These are phyloP conservation scores for Nakazawaea sp. DNA, from an alignment of 805 yeast genomes.

Conservation along the genomic window DNA sequence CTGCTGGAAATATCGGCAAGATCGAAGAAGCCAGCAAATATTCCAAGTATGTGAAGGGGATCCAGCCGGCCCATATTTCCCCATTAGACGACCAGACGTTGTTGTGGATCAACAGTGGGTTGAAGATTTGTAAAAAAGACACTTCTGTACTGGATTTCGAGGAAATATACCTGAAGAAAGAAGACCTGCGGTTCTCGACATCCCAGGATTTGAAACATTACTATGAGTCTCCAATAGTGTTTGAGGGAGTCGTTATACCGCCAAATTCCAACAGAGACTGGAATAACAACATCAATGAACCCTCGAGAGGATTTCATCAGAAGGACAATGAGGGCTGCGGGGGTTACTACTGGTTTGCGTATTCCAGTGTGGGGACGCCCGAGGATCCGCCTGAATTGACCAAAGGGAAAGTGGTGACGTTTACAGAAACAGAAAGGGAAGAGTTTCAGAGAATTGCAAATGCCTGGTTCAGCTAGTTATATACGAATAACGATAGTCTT, in stretches of 20 bases:
- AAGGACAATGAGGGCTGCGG: conserved; percentile 28
- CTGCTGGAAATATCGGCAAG: conserved; percentile 53
- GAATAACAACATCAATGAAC: conserved; percentile 39
- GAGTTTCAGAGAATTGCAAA: conserved; percentile 39
- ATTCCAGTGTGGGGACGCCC: conserved; percentile 46
- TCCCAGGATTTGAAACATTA: conserved; percentile 24
- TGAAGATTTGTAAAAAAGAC: conserved; percentile 45
- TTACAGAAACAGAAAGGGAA: conserved; percentile 18
- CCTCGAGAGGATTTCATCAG: conserved; percentile 11
- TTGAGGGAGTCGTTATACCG: conserved; percentile 34
- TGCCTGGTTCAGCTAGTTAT: conserved; percentile 42
- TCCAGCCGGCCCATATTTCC: conserved; percentile 56
- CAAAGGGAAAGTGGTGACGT: conserved; percentile 39
- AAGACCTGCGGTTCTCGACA: conserved; percentile 14
- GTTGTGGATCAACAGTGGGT: conserved; percentile 69
- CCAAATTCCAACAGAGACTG: conserved; percentile 54
- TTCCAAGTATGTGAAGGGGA: conserved; percentile 14
- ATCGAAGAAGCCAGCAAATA: conserved; percentile 9
- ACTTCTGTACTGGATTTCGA: conserved; percentile 27
- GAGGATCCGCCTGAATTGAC: conserved; percentile 26
- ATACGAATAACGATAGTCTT: not conserved
- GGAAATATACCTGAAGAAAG: conserved; percentile 27
- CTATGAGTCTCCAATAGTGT: conserved; percentile 32
- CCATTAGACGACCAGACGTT: conserved; percentile 41
- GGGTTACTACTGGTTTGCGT: conserved; percentile 56